Evolutionary conservation across 345 rosid species (phyloP).

Genomic region (Lenwebbia sp.): DNA sequence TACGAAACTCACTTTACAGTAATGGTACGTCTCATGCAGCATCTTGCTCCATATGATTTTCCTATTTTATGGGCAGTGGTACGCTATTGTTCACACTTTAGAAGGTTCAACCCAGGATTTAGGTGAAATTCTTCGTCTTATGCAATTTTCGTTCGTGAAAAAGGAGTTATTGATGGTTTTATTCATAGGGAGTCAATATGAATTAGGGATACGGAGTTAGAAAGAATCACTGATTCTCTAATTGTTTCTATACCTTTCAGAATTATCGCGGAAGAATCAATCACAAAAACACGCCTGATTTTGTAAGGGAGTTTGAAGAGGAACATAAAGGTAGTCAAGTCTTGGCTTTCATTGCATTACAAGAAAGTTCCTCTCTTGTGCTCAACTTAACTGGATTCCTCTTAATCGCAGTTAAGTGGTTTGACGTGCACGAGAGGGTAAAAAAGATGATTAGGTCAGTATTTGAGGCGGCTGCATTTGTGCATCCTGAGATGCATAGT

Average conservation of each 20-base stretch:
- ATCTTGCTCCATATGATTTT: neutral
- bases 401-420: slow-evolving; percentile 59
- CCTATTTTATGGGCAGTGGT: neutral
- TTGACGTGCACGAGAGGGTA: slow-evolving; percentile 59
- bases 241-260: slow-evolving; percentile 29
- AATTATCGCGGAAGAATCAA: slow-evolving; percentile 74
- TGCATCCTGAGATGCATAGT: slow-evolving; percentile 87
- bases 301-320: slow-evolving; percentile 68
- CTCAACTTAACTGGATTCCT: neutral
- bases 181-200: neutral
- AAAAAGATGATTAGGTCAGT: slow-evolving; percentile 48
- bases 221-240: neutral
- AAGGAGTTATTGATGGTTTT: neutral
- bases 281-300: slow-evolving; percentile 74
- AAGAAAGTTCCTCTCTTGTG: neutral
- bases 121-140: neutral
- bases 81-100: neutral
- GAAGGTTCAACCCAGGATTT: neutral
- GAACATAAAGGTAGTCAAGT: slow-evolving; percentile 63
- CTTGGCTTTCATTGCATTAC: neutral
- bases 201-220: neutral
- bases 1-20: slow-evolving; percentile 98
- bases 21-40: slow-evolving; percentile 42
- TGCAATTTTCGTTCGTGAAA: neutral
- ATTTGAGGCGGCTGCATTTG: slow-evolving; percentile 73